Conservation (phyloP, 1,284 basidiomycete genomes). For the Inonotus obliquus region DNA sequence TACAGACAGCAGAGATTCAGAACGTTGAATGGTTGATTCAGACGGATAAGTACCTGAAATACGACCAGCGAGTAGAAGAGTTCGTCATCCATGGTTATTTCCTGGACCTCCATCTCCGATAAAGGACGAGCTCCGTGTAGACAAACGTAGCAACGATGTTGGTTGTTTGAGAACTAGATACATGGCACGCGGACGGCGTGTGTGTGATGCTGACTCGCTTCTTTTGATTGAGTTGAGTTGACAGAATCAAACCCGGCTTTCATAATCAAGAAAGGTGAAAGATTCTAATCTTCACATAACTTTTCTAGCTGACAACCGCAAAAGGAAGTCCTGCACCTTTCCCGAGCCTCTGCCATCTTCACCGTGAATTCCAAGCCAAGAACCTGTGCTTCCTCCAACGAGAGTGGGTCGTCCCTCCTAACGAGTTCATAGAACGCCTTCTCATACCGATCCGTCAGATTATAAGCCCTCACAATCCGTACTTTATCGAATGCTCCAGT, state of each 20-base stretch:
- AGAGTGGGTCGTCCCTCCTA: background rate
- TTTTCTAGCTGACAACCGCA: background rate
- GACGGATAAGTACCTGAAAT: background rate
- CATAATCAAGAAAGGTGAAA: no score
- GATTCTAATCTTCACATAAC: no score
- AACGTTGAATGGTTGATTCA: background rate
- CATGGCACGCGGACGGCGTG: no score
- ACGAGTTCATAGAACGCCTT: background rate
- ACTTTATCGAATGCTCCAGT: background rate
- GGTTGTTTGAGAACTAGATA: no score
- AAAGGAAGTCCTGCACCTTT: background rate
- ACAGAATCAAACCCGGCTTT: background rate
- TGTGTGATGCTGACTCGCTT: no score
- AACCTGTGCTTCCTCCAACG: background rate
- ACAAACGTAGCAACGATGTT: background rate
- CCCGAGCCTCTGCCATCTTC: conserved; percentile 1
- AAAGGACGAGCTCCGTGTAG: background rate
- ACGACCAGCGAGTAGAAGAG: background rate
- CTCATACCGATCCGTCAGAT: background rate
- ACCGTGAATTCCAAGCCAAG: conserved; percentile 2
- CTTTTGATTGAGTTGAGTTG: background rate
- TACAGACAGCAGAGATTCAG: background rate
- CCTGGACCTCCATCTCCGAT: no score
- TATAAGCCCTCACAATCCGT: background rate
- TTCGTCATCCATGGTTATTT: background rate